Evolutionary conservation across 208 protist genomes (phyloP), one percentile per base, ranked within the genome.

Genomic region (Acanthamoeba healyi): DNA sequence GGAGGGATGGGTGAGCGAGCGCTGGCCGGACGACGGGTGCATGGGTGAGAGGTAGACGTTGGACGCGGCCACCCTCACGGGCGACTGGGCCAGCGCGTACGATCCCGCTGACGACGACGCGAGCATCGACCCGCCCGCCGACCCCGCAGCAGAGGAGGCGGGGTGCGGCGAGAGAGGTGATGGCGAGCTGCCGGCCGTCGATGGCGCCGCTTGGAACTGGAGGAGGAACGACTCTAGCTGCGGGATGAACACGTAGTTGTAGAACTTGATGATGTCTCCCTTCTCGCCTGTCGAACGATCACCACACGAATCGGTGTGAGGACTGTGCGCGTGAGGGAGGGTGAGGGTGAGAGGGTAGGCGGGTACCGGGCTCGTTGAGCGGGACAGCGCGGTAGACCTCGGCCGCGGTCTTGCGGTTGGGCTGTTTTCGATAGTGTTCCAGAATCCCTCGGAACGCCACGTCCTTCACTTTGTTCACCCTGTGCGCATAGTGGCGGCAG

Each of bases 381-480:
- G 72, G 72, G 12, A 82, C 72, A 5, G 72, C 72, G 72, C 72
- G 72, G 42, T 82, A 82, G 40, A 82, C 40, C 40, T 82, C 72
- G 72, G 72, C 72, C 72, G 72, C 24, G 17, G 72, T 32, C 42
- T 82, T 82, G 72, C 72, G 72, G 32, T 89, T 42, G 15, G 81
- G 81, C 32, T 89, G 81, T 89, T 89, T 58, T 89, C 81, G 81
- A 49, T 89, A 89, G 44, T 89, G 44, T 24, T 89, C 81, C 44
- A 89, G 81, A 40, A 89, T 89, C 5, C 81, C 38, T 22, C 81
- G 81, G 54, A 89, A 89, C 19, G 81, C 81, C 34, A 89, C 54
- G 51, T 89, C 81, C 54, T 89, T 89, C 81, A 67, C 51, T 24
- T 89, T 58, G 36, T 89, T 89, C n/a, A 89, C 81, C 29, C 81